Evolutionary conservation across 345 rosid genomes (phyloP).

Genomic region (Bretschneidera sinensis): DNA sequence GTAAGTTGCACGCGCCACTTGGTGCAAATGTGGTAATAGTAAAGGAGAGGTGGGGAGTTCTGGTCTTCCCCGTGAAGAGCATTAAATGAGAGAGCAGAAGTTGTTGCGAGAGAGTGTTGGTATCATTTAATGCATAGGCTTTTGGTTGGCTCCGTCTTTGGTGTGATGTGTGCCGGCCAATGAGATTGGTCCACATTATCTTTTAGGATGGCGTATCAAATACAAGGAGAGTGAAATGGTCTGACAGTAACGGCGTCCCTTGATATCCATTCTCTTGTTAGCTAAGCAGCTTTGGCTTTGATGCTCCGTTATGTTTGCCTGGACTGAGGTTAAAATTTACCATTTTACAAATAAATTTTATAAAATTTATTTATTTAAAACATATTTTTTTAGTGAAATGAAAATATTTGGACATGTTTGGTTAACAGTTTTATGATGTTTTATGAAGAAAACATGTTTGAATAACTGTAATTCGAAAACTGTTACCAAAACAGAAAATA

Average conservation of each 20-base stretch:
- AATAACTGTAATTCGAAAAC: too few relatives aligned
- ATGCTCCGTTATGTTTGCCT: too few relatives aligned
- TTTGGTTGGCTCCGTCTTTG: neutral
- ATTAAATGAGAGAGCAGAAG: neutral
- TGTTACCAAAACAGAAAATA: too few relatives aligned
- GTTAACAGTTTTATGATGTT: too few relatives aligned
- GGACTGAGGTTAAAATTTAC: too few relatives aligned
- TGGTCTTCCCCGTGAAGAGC: neutral
- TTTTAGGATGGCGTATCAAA: neutral
- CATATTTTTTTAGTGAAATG: too few relatives aligned
- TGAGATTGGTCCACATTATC: neutral
- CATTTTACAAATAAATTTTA: too few relatives aligned
- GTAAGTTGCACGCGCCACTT: too few relatives aligned
- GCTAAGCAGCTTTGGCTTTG: neutral
- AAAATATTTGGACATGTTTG: too few relatives aligned
- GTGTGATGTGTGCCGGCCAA: neutral
- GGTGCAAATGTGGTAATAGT: too few relatives aligned
- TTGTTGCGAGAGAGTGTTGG: neutral
- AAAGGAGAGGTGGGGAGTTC: neutral
- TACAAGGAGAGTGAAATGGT: neutral
- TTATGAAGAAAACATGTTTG: too few relatives aligned
- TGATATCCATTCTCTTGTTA: neutral
- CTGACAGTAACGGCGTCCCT: conserved; percentile 10
- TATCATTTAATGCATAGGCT: neutral
- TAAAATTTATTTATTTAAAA: too few relatives aligned